Conservation (phyloP, 805 yeast species). For the Wickerhamiella qilinensis region DNA sequence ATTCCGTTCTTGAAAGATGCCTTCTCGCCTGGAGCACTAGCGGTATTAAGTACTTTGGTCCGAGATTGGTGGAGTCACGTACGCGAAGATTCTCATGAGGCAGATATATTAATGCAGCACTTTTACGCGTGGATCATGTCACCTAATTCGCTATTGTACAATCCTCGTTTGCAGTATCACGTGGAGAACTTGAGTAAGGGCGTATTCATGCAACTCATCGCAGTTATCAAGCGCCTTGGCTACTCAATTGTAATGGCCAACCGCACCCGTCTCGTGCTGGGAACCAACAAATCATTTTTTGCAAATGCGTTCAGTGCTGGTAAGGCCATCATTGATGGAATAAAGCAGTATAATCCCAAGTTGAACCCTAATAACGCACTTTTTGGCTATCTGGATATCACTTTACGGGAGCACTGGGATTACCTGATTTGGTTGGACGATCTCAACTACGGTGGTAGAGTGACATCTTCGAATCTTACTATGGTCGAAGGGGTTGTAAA, state of each 20-base stretch:
- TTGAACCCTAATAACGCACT: slow-evolving; percentile 66
- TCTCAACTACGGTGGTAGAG: slow-evolving; percentile 64
- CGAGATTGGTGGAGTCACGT: slow-evolving; percentile 94
- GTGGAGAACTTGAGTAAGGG: slow-evolving; percentile 75
- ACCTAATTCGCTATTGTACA: slow-evolving; percentile 56
- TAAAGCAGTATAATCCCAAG: slow-evolving; percentile 33
- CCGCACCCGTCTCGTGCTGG: slow-evolving; percentile 38
- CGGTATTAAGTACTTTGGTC: slow-evolving; percentile 54
- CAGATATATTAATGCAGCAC: slow-evolving; percentile 68
- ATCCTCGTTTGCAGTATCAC: slow-evolving; percentile 67
- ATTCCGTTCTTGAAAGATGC: slow-evolving; percentile 58
- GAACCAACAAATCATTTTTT: slow-evolving; percentile 64
- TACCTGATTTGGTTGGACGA: slow-evolving; percentile 90
- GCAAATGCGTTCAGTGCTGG: slow-evolving; percentile 34
- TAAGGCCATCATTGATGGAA: slow-evolving; percentile 2
- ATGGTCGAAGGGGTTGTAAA: neutral
- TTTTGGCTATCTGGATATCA: slow-evolving; percentile 66
- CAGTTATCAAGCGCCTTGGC: slow-evolving; percentile 33
- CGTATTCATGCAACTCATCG: slow-evolving; percentile 59
- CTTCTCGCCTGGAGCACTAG: slow-evolving; percentile 59
- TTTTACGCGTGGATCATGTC: slow-evolving; percentile 79
- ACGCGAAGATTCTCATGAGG: slow-evolving; percentile 35
- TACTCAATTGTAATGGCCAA: slow-evolving; percentile 65
- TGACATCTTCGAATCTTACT: neutral
- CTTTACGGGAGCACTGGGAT: slow-evolving; percentile 76